These are phyloP conservation scores for Phaeotremella skinneri DNA, from an alignment of 768 basidiomycete genomes.

Conservation along the genomic window DNA sequence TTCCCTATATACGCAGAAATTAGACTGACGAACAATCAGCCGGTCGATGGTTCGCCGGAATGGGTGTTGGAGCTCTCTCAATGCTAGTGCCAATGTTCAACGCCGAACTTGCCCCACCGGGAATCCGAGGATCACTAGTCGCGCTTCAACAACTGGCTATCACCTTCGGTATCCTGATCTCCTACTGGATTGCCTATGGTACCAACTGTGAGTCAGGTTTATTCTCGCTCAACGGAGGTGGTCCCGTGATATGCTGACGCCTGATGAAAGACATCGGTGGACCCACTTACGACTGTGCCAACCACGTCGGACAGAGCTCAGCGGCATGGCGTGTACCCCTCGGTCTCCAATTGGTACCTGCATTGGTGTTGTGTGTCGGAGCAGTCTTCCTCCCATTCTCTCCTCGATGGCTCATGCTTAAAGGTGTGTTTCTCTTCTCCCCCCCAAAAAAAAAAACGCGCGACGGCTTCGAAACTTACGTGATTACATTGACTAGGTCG, in stretches of 20 bases:
- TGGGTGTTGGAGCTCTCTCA: constrained; percentile 75
- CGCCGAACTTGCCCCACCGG: constrained; percentile 60
- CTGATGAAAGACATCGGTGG: constrained; percentile 43
- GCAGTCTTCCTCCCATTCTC: constrained; percentile 77
- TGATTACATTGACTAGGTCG: constrained; percentile 56
- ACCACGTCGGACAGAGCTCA: constrained; percentile 58
- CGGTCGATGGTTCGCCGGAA: constrained; percentile 72
- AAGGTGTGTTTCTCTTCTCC: constrained; percentile 23
- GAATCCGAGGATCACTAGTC: constrained; percentile 75
- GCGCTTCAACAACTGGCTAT: constrained; percentile 80
- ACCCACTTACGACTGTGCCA: constrained; percentile 39
- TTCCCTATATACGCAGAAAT: neutral
- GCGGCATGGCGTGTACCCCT: constrained; percentile 76
- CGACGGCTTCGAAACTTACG: neutral
- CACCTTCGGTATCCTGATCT: constrained; percentile 56
- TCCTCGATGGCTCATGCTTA: constrained; percentile 69
- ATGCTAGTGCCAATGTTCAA: constrained; percentile 84
- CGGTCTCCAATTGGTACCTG: constrained; percentile 71
- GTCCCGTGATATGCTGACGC: neutral
- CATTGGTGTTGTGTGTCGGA: constrained; percentile 66
- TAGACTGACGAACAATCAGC: constrained; percentile 19
- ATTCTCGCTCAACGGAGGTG: neutral
- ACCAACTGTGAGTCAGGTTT: constrained; percentile 58
- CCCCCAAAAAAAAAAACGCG: neutral
- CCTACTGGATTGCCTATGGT: constrained; percentile 57